Evolutionary conservation across 208 protist genomes (phyloP).

Genomic region (Trypanosoma lewisi): DNA sequence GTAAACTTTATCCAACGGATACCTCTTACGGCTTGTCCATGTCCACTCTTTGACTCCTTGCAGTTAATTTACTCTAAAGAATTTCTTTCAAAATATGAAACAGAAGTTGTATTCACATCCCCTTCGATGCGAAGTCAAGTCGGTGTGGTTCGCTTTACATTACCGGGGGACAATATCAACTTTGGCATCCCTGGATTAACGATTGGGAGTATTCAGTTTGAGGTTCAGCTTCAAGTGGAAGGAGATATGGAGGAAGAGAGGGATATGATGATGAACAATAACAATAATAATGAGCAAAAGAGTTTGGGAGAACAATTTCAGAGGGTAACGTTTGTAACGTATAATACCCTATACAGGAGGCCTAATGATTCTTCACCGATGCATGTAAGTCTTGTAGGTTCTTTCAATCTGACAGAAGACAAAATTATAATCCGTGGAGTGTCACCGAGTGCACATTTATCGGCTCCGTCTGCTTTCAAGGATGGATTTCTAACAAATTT

Average conservation of each 20-base stretch:
- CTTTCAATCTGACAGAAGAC: slow-evolving; percentile 14
- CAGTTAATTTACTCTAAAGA: slow-evolving; percentile 38
- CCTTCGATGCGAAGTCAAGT: slow-evolving; percentile 26
- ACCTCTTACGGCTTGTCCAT: slow-evolving; percentile 45
- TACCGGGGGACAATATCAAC: slow-evolving; percentile 44
- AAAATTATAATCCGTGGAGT: slow-evolving; percentile 13
- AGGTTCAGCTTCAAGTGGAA: slow-evolving; percentile 35
- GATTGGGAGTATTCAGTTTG: slow-evolving; percentile 68
- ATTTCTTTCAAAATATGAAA: slow-evolving; percentile 37
- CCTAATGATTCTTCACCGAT: not conserved
- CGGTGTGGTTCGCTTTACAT: slow-evolving; percentile 60
- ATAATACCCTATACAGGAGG: slow-evolving; percentile 13
- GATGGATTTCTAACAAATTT: slow-evolving; percentile 24
- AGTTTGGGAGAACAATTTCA: not conserved
- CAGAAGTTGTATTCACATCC: slow-evolving; percentile 43
- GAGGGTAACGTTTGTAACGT: slow-evolving; percentile 26
- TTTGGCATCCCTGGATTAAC: slow-evolving; percentile 41
- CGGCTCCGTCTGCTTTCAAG: not conserved
- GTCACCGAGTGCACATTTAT: slow-evolving; percentile 15
- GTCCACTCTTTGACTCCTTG: slow-evolving; percentile 53
- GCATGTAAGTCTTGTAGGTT: slow-evolving; percentile 20
- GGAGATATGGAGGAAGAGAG: not conserved
- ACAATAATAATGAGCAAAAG: not conserved
- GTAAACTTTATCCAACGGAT: slow-evolving; percentile 76
- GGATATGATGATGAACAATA: not conserved